Evolutionary conservation across 345 rosid species (phyloP).

Genomic region (Sisymbrium irio): DNA sequence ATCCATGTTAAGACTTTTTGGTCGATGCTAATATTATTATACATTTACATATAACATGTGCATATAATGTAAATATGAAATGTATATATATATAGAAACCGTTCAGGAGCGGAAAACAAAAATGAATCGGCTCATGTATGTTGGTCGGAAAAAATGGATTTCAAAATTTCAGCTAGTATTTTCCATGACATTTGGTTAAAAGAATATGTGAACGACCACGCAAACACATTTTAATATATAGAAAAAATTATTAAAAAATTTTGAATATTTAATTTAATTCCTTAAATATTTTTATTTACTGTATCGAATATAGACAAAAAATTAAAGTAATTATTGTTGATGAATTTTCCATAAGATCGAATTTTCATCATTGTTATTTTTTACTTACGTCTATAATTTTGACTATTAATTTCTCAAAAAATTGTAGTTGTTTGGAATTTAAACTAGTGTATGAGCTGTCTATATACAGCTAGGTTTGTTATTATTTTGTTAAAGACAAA

Average conservation of each 20-base stretch:
- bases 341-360: too few relatives aligned
- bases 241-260: background rate
- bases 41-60: background rate
- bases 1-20: slow-evolving; percentile 33
- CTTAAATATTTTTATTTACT: background rate
- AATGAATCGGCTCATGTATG: background rate
- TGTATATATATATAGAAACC: background rate
- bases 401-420: too few relatives aligned
- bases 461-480: too few relatives aligned
- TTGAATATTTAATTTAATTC: background rate
- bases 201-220: background rate
- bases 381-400: too few relatives aligned
- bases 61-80: background rate
- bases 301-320: background rate
- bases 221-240: background rate
- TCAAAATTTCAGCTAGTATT: background rate
- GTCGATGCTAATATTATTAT: slow-evolving; percentile 20
- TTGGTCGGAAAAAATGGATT: background rate
- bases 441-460: too few relatives aligned
- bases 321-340: too few relatives aligned
- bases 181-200: background rate
- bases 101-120: background rate
- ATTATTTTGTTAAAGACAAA: too few relatives aligned
- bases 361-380: too few relatives aligned
- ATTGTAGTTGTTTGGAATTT: too few relatives aligned